Evolutionary conservation across 1,284 basidiomycete genomes (phyloP), one percentile per base, ranked within the genome.

Genomic region (Malassezia pachydermatis): DNA sequence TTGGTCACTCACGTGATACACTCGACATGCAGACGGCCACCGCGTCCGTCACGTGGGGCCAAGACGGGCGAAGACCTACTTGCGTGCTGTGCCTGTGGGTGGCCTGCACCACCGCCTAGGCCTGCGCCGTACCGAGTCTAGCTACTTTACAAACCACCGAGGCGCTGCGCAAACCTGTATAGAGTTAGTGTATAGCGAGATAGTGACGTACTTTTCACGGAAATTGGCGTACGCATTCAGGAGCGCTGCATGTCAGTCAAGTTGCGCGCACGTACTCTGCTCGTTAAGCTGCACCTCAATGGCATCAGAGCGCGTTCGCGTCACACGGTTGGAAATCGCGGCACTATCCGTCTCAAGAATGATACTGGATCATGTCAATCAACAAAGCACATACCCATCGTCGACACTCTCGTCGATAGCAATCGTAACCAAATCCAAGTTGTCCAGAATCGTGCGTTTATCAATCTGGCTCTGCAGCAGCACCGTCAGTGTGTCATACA

Each of bases 251-350:
- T 33, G 17, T 17, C 6, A 36, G 44, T 9, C 11, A 19, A n/a
- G n/a, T 22, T 7, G 19, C 35, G 20, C 10, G 32, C 6, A 41
- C 70, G 55, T 55, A 70, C 70, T 69, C 75, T 96, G 89, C 75
- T 99, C 94, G 78, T 96, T 98, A 78, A 98, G 94, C 57, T 94
- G 86, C 59, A 98, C 94, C 66, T 96, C 90, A 33, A 85, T 85
- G n/a, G 73, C 84, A 73, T 98, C 94, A 16, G 90, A 84, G 63
- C 82, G 83, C 40, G 94, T 87, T 59, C 90, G 77, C 59, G 87
- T 92, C 40, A 98, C 94, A 51, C 94, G 78, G 28, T 88, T 89
- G 0, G 90, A 88, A 66, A 99, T 94, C 9, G 90, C 87, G 0
- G 86, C 82, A 4, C 88, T 79, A 73, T 99, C 94, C 1, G 90